These are phyloP conservation scores for Phanerochaete sordida DNA, from an alignment of 768 basidiomycete genomes.

Conservation along the genomic window DNA sequence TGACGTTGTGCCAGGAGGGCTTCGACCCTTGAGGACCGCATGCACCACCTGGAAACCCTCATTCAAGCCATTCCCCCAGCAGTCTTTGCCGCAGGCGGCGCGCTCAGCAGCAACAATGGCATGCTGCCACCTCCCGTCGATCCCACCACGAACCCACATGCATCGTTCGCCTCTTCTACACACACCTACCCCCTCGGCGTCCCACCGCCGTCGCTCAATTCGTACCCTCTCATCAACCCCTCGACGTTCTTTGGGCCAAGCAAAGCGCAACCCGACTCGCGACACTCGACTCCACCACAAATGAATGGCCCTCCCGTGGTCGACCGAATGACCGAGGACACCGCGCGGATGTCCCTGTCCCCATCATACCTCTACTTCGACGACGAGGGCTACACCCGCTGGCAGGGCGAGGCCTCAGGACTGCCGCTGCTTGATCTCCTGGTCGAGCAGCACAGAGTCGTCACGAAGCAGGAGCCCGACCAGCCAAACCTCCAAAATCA, in stretches of 20 bases:
- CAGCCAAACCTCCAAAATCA: constrained; percentile 17
- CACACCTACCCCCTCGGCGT: constrained; percentile 51
- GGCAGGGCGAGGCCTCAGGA: constrained; percentile 93
- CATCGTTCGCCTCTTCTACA: constrained; percentile 37
- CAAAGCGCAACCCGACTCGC: constrained; percentile 39
- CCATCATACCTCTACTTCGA: constrained; percentile 85
- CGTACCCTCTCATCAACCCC: constrained; percentile 78
- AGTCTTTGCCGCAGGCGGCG: constrained; percentile 64
- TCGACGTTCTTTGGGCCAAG: constrained; percentile 67
- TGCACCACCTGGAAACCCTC: constrained; percentile 83
- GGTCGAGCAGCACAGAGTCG: constrained; percentile 60
- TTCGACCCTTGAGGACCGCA: constrained; percentile 80
- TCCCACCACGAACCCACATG: constrained; percentile 28
- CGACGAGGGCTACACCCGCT: constrained; percentile 82
- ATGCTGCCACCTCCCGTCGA: constrained; percentile 31
- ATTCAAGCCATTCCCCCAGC: constrained; percentile 83
- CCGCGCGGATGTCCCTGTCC: constrained; percentile 60
- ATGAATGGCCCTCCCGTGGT: constrained; percentile 15
- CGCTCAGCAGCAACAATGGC: constrained; percentile 27
- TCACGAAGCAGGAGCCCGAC: constrained; percentile 33
- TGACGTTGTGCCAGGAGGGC: constrained; percentile 49
- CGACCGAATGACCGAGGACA: constrained; percentile 54
- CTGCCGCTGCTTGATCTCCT: constrained; percentile 84
- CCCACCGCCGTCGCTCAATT: constrained; percentile 75
- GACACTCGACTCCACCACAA: constrained; percentile 43